phyloP scores from a whole-genome alignment of 75 land plant genomes.

The Larix kaempferi region DNA sequence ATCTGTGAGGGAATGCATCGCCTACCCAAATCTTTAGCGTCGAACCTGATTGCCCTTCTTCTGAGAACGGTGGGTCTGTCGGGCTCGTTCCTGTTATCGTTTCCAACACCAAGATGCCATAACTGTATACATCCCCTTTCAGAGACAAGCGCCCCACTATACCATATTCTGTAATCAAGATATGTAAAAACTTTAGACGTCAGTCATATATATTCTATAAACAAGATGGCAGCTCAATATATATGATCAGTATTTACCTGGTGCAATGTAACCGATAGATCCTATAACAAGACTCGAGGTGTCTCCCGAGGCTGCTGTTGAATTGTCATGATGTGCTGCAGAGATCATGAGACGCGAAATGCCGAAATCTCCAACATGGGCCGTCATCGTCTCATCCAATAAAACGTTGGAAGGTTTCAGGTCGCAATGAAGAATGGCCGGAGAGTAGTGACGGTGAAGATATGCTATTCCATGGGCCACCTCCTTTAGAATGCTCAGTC shows the following conservation, averaged over 20 bases:
- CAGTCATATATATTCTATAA: background rate
- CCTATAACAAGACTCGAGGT: background rate
- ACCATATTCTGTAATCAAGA: slow-evolving; percentile 26
- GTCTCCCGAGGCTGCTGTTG: background rate
- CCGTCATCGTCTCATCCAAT: background rate
- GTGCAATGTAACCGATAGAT: background rate
- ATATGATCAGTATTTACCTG: background rate
- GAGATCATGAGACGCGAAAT: background rate
- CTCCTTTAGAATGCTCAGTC: background rate
- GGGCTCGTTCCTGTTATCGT: slow-evolving; percentile 51
- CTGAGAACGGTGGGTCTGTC: slow-evolving; percentile 19
- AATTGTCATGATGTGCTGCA: background rate
- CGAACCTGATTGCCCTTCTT: background rate
- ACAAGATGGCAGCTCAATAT: background rate
- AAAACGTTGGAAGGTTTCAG: background rate
- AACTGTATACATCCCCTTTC: slow-evolving; percentile 61
- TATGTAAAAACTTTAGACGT: background rate
- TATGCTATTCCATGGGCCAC: background rate
- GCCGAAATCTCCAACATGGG: background rate
- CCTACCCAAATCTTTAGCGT: background rate
- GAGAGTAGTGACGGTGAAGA: background rate
- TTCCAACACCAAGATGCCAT: slow-evolving; percentile 49
- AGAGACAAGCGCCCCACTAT: background rate
- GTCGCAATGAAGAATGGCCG: background rate
- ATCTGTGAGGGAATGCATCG: background rate